Evolutionary conservation across 305 asterid species (phyloP), one percentile per base, ranked within the genome.

Genomic region (Fraxinus dipetala): DNA sequence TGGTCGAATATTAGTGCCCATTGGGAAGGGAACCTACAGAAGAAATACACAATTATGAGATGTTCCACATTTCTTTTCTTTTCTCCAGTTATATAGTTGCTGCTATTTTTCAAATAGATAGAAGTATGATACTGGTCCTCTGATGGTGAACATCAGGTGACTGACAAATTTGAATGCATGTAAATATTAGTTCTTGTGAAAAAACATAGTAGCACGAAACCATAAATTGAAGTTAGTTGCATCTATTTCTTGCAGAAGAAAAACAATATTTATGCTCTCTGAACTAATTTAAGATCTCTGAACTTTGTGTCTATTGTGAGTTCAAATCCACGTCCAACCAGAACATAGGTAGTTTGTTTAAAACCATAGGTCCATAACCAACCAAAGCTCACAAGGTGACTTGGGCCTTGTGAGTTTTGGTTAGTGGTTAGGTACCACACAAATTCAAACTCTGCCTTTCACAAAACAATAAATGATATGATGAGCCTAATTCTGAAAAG

Each of bases 21-120:
- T 91, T 86, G 99, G 99, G 80, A 96, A 96, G 69, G 99, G 98
- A 86, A 96, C 99, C 99, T 96, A 91, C 88, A 79, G 38, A 78
- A 16, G 74, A 6, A 43, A 28, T 24, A 73, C 34, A 75, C 31
- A 82, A 63, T 59, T 20, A 59, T 30, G 36, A 83, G 76, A 56
- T 22, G 36, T 20, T 80, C 48, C 26, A 75, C 32, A 75, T 31
- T 61, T 65, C 36, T 72, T n/a, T n/a, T n/a, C n/a, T 32, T 31
- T 76, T 48, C 40, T 45, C 67, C 9, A 56, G 28, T n/a, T n/a
- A n/a, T n/a, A n/a, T n/a, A n/a, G n/a, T n/a, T n/a, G n/a, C n/a
- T n/a, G n/a, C n/a, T n/a, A n/a, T n/a, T n/a, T n/a, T n/a, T n/a
- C n/a, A n/a, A n/a, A n/a, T n/a, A n/a, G n/a, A n/a, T n/a, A 36